Base-by-base conservation (phyloP, 495 filamentous ascomycete species). In the Penicillium goetzii region DNA sequence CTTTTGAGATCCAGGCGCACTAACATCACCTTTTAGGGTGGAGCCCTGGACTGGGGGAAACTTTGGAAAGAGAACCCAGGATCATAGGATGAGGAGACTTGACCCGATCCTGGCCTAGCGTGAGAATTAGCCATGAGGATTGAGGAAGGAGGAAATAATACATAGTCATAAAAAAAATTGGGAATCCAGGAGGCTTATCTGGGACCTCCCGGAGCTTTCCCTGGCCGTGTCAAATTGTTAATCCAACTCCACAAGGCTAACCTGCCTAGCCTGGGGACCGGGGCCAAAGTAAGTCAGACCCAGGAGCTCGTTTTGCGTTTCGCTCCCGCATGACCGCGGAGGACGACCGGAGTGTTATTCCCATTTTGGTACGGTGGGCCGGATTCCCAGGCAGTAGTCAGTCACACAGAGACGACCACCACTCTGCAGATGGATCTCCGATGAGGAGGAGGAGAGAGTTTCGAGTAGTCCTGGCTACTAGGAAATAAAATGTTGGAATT, bases 301-400 rank as follows among this genome's bases (percentile, higher is more conserved):
- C 50, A 28, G 25, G 6, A 51, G 26, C 49, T 10, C 11, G 50
- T 2, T 32, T 17, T 19, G 52, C 28, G 52, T 55, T 55, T 33
- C 25, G 25, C 52, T 53, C 15, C 28, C 52, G 41, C 49, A 59
- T 58, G 55, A n/a, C 38, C 38, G 56, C 36, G 10, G 6, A 17
- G 23, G 34, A 30, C 5, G 30, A 15, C 52, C 52, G 52, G 52
- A 55, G 63, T 49, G 53, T n/a, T 25, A 40, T 47, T 57, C 56
- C 63, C 63, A 58, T 65, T 17, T 65, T 64, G 47, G 62, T 60
- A 53, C 21, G 25, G 45, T 65, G 50, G 53, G 45, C 40, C 59
- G 36, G 59, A 52, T 2, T 49, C 14, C 34, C 30, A 23, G 10
- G 52, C 50, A 53, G 50, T 53, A 33, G 50, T 25, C 8, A 15